Conservation (phyloP, 75 land plant species). For the Picea sitchensis region DNA sequence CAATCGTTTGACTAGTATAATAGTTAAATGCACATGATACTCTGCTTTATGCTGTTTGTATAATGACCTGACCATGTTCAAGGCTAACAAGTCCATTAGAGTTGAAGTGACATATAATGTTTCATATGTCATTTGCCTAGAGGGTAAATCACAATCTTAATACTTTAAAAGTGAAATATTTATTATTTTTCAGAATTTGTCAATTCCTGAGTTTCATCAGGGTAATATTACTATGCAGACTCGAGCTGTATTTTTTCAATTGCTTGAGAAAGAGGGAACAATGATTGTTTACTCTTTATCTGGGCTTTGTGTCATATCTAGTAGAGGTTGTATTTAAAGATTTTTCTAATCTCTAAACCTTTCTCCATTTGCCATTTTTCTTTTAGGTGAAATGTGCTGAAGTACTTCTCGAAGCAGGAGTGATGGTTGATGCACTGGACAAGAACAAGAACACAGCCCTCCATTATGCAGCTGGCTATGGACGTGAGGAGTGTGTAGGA, state of each 20-base stretch:
- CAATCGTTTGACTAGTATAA: no score
- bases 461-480: conserved; percentile 49
- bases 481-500: conserved; percentile 39
- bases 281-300: not conserved
- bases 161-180: not conserved
- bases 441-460: conserved; percentile 42
- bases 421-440: conserved; percentile 41
- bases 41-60: no score
- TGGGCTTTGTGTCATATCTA: not conserved
- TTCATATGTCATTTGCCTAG: not conserved
- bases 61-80: not conserved
- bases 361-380: not conserved
- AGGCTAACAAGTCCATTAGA: not conserved
- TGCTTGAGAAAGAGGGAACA: not conserved
- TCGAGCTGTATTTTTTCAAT: not conserved
- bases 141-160: not conserved
- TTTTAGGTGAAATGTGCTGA: conserved; percentile 28
- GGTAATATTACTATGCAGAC: not conserved
- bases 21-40: no score
- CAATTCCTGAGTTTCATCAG: not conserved
- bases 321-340: not conserved
- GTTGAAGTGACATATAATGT: not conserved
- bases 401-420: conserved; percentile 38
- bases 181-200: not conserved
- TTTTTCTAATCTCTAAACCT: not conserved